Percentiles rank a stretch among this genome's conserved stretches.
phyloP scores from a whole-genome alignment of 2,329 filamentous ascomycete genomes.

The Nemania sp. region DNA sequence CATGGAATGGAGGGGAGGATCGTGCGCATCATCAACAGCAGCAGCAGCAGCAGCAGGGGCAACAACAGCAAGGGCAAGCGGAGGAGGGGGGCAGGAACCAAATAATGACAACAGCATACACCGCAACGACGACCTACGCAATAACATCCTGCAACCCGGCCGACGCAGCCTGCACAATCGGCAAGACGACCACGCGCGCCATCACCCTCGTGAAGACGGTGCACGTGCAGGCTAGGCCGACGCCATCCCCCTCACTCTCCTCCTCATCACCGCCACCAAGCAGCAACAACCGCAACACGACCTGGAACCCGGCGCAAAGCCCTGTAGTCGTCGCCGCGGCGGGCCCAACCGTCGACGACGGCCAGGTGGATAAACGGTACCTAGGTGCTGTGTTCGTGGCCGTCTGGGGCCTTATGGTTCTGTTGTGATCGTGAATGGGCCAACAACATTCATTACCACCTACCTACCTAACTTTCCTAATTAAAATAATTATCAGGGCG shows the following conservation, averaged over 20 bases:
- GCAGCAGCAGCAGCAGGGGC: too few species aligned
- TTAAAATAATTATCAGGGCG: too few species aligned
- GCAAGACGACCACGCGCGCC: conserved; percentile 40
- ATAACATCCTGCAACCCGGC: conserved; percentile 45
- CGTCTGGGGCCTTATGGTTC: conserved; percentile 26
- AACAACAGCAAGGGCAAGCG: not conserved
- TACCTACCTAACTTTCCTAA: not conserved
- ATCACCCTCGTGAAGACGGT: conserved; percentile 41
- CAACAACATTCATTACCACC: too few species aligned
- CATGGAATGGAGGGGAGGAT: not conserved
- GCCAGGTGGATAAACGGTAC: conserved; percentile 14
- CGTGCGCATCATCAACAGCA: too few species aligned
- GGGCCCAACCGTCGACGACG: conserved; percentile 13
- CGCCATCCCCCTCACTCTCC: not conserved
- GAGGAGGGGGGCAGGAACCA: not conserved
- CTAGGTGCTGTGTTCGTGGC: conserved; percentile 16
- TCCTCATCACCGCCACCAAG: not conserved
- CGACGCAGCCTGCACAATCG: conserved; percentile 32
- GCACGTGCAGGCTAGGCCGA: conserved; percentile 20
- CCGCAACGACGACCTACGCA: conserved; percentile 38
- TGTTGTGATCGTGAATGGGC: conserved; percentile 10
- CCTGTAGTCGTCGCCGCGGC: not conserved
- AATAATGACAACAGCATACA: conserved; percentile 34
- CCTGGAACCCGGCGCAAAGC: not conserved
- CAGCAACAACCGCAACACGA: not conserved